Conservation (phyloP, 306 rosid genomes). For the Vigna hirtella region DNA sequence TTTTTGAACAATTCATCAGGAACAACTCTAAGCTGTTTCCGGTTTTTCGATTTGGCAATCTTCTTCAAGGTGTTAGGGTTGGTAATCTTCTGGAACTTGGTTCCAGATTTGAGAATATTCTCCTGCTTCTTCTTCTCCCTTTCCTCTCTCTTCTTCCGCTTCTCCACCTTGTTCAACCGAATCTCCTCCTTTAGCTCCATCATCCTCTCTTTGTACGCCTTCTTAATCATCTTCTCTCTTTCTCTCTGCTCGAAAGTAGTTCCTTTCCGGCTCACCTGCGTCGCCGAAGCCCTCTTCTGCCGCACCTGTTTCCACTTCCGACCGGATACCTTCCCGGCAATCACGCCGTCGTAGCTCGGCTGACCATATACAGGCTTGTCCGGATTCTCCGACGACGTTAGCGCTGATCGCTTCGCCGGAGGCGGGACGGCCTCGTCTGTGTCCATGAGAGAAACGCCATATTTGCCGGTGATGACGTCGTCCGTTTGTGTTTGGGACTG, state of each 20-base stretch:
- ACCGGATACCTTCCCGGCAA: constrained; percentile 81
- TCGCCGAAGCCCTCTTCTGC: constrained; percentile 70
- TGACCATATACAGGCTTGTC: constrained; percentile 69
- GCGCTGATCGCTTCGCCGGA: constrained; percentile 72
- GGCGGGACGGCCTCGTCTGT: constrained; percentile 64
- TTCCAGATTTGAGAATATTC: constrained; percentile 79
- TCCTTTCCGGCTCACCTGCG: constrained; percentile 64
- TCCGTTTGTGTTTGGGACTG: constrained; percentile 36
- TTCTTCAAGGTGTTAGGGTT: constrained; percentile 85
- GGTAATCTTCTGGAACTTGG: constrained; percentile 78
- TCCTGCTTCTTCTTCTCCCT: constrained; percentile 92
- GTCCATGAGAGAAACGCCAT: constrained; percentile 59
- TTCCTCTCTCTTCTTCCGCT: constrained; percentile 83
- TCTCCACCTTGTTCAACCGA: constrained; percentile 76
- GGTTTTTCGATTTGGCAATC: constrained; percentile 80
- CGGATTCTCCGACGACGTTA: constrained; percentile 75
- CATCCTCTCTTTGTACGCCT: constrained; percentile 73
- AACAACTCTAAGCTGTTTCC: constrained; percentile 76
- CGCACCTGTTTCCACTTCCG: constrained; percentile 88
- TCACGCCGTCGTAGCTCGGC: constrained; percentile 88
- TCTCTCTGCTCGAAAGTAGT: constrained; percentile 75
- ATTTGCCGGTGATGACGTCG: background rate
- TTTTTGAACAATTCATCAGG: constrained; percentile 66
- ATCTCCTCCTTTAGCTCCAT: constrained; percentile 84
- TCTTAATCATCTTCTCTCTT: constrained; percentile 75